A percentile compares a stretch with the other conserved stretches of the same genome.
Evolutionary conservation across 2,329 filamentous ascomycete genomes (phyloP).

Genomic region (Elsinoe perseae): DNA sequence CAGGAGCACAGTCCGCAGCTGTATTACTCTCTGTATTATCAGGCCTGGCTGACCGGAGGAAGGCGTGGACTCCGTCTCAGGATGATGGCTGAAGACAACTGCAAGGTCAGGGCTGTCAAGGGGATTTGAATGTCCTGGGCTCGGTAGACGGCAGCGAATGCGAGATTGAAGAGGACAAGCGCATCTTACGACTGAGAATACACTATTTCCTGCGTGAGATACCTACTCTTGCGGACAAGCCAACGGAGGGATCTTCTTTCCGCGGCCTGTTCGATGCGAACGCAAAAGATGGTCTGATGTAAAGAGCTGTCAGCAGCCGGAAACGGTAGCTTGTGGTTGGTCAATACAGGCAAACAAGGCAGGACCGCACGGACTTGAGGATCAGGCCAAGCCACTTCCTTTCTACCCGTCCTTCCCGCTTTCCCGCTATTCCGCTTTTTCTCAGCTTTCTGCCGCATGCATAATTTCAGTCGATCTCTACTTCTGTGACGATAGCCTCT

Average conservation of each 20-base stretch:
- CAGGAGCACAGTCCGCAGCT: background rate
- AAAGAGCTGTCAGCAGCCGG: conserved; percentile 5
- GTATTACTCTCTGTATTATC: background rate
- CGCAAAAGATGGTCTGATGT: conserved; percentile 6
- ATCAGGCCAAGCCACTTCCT: background rate
- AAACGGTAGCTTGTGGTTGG: background rate
- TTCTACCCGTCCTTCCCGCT: background rate
- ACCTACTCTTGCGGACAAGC: background rate
- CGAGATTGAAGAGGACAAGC: background rate
- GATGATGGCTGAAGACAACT: background rate
- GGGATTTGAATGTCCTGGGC: background rate
- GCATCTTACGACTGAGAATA: conserved; percentile 4
- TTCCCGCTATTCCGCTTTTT: background rate
- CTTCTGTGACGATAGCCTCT: background rate
- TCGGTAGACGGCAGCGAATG: background rate
- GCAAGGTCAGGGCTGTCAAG: background rate
- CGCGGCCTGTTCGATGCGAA: conserved; percentile 1
- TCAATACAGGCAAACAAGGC: background rate
- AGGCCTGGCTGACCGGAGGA: conserved; percentile 7
- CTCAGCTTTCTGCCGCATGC: background rate
- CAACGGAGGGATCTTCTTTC: conserved; percentile 1
- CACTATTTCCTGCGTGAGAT: background rate
- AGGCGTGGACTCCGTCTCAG: background rate
- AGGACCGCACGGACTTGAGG: background rate
- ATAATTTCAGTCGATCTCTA: background rate